Evolutionary conservation across 1,139 yeast genomes (phyloP).

Genomic region (Diutina mesorugosa): DNA sequence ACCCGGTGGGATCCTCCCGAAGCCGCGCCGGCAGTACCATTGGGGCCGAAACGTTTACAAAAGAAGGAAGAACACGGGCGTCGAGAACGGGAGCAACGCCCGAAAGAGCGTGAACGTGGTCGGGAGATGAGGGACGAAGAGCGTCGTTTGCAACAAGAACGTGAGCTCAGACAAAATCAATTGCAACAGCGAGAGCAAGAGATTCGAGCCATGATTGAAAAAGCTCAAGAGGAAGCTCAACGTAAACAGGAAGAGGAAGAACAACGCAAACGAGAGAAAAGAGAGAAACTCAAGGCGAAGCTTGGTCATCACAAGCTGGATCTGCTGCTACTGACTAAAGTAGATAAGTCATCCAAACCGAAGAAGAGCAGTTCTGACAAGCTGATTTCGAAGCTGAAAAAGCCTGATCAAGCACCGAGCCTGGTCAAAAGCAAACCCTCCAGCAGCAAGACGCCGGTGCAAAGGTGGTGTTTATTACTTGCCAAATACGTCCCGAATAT

Average conservation of each 20-base stretch:
- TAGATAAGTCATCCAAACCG: background rate
- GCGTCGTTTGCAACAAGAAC: conserved; percentile 13
- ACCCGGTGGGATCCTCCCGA: conserved; percentile 53
- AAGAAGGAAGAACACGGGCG: conserved; percentile 8
- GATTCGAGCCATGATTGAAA: background rate
- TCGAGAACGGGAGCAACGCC: conserved; percentile 2
- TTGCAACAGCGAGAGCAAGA: background rate
- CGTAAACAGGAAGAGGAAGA: background rate
- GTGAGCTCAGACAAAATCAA: background rate
- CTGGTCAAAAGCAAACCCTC: background rate
- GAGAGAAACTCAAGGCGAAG: background rate
- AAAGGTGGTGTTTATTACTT: conserved; percentile 48
- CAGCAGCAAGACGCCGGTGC: conserved; percentile 11
- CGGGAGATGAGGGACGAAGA: conserved; percentile 21
- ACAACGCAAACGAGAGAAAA: background rate
- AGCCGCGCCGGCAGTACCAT: conserved; percentile 11
- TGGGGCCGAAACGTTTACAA: conserved; percentile 12
- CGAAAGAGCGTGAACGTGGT: conserved; percentile 7
- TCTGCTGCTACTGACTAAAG: background rate
- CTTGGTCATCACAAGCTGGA: background rate
- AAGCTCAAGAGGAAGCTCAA: background rate
- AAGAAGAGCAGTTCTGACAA: background rate
- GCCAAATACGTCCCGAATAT: conserved; percentile 75
- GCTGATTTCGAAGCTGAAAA: background rate
- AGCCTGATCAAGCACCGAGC: background rate